Base-by-base conservation (phyloP, 805 yeast species). In the Kodamaea neixiangensis region DNA sequence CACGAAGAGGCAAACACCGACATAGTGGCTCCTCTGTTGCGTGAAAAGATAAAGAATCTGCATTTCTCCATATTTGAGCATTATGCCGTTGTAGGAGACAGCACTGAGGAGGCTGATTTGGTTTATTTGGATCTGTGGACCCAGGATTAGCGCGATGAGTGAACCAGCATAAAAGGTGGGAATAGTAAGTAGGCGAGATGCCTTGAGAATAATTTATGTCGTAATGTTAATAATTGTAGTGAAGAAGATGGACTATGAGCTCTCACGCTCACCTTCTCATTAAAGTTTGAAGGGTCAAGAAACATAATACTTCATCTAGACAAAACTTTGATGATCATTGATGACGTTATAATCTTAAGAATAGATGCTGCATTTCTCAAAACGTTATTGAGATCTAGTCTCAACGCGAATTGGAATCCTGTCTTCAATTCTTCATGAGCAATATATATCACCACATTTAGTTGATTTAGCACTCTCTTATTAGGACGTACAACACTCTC, bases 111-210 rank as follows among this genome's bases (percentile, higher is more conserved):
- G 48, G 66, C 68, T 43, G 80, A 76, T 46, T 67, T 71, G 33
- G 72, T 76, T 0, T 78, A 75, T 56, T 70, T 79, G 60, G 84
- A 80, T 56, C 78, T 76, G 44, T 79, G 81, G 76, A 68, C 68
- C 17, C 55, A 61, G 47, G 56, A 55, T 17, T 62, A 47, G 31
- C 15, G 7, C 31, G 19, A 17, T 37, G 19, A 17, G 19, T 37
- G 13, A 37, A 15, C 6, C 13, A 17, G 41, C 21, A 37, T 37
- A 17, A 20, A 17, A 15, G 13, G 17, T 37, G 19, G 41, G 19
- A 7, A 25, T 15, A n/a, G 20, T 35, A 37, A 20, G 21, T 17
- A 11, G 20, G 41, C 11, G 7, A 13, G 31, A n/a, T 25, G 31
- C 11, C 7, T 25, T 25, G 31, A 25, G 31, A 25, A 7, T 13